Base-by-base conservation (phyloP, 768 basidiomycete genomes). In the Mycena albidolilacea region DNA sequence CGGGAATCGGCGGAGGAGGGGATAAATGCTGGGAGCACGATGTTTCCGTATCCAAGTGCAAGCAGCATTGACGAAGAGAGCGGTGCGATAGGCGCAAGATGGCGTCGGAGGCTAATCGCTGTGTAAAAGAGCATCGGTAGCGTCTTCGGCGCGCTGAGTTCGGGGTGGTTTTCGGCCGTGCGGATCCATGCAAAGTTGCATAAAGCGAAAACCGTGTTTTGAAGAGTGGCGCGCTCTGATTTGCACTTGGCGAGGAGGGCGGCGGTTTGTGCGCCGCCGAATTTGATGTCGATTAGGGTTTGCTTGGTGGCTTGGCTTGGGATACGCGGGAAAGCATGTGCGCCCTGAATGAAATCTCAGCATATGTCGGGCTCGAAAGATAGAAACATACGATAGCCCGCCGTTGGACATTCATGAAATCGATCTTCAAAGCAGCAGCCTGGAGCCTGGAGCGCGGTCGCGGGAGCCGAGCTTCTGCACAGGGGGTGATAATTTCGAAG, bases 1-100 rank as follows among this genome's bases (percentile, higher is more conserved):
- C 21, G 37, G 21, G 46, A 9, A 43, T 72, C 59, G 30, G 72
- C 44, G 12, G 73, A 64, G n/a, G 61, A 48, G 6, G 77, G 75
- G 11, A 74, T 58, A 41, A 74, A 78, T 9, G 69, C 72, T 15
- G 77, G 76, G 4, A 78, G 75, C 17, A 73, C 63, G 54, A 78
- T 73, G 50, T 66, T 78, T 50, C 67, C 77, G 61, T 77, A 78
- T 12, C 76, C 77, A 10, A 78, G 72, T 19, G 77, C 74, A 43
- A 78, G 75, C n/a, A 73, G 69, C 75, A 77, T 74, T 30, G 55
- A n/a, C 0, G 77, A 72, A 3, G 73, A 50, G 23, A 74, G 73
- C 6, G 60, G 69, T 9, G 68, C 59, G 14, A 70, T 52, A 21
- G 69, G 67, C 12, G 63, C 52, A n/a, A 78, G 65, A 59, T 73